Evolutionary conservation across 2,329 filamentous ascomycete species (phyloP).

Genomic region (Trichophyton simii): DNA sequence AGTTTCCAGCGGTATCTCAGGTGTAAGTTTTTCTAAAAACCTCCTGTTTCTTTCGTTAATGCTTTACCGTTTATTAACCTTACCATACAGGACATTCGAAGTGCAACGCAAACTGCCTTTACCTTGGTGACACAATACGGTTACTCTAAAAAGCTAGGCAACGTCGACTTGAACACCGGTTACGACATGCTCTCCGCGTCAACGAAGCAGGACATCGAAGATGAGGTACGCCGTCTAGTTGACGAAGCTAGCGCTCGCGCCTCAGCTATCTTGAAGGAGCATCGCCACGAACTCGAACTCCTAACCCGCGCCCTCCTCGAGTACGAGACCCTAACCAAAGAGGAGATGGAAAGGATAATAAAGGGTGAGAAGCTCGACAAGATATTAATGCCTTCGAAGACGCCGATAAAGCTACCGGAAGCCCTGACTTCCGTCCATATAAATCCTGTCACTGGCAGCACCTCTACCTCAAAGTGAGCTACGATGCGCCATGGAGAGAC

Average conservation of each 20-base stretch:
- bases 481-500: neutral
- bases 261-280: conserved; percentile 54
- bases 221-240: conserved; percentile 72
- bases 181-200: conserved; percentile 73
- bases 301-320: conserved; percentile 81
- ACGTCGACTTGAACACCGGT: conserved; percentile 72
- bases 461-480: conserved; percentile 17
- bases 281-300: conserved; percentile 73
- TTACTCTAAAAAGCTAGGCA: conserved; percentile 78
- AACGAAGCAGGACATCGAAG: conserved; percentile 76
- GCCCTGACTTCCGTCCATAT: conserved; percentile 20
- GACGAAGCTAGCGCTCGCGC: conserved; percentile 71
- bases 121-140: conserved; percentile 78
- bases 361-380: conserved; percentile 71
- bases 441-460: conserved; percentile 13
- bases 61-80: conserved; percentile 13
- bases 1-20: conserved; percentile 77
- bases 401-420: conserved; percentile 57
- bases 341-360: conserved; percentile 83
- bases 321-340: conserved; percentile 82
- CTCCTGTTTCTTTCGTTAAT: neutral
- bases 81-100: conserved; percentile 57
- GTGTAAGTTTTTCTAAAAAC: conserved; percentile 40
- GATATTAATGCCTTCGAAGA: conserved; percentile 37
- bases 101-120: conserved; percentile 71